Percentiles rank a stretch among this genome's conserved stretches.
These are phyloP conservation scores for Dactylorhiza incarnata DNA, from an alignment of 106 monocot species.

Conservation along the genomic window DNA sequence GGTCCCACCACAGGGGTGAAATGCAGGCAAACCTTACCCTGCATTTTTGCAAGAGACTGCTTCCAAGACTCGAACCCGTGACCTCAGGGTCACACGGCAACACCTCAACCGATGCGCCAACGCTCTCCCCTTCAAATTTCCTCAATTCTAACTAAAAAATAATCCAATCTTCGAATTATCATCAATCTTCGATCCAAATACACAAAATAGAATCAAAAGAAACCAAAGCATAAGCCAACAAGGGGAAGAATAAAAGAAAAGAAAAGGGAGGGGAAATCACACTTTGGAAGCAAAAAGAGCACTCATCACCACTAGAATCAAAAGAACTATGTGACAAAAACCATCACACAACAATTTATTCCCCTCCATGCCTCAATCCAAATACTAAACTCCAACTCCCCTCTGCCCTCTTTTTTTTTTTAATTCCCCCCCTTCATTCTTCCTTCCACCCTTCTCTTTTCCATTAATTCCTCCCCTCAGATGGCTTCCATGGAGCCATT, in stretches of 20 bases:
- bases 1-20: too few species aligned
- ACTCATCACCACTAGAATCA: background rate
- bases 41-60: too few species aligned
- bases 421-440: constrained; percentile 9
- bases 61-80: too few species aligned
- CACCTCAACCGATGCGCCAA: too few species aligned
- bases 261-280: background rate
- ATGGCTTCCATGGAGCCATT: constrained; percentile 16
- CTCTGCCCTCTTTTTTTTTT: constrained; percentile 6
- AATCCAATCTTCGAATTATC: too few species aligned
- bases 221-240: background rate
- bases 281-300: background rate
- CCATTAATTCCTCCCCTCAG: constrained; percentile 18
- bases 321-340: constrained; percentile 6
- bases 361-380: constrained; percentile 4
- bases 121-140: too few species aligned
- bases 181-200: too few species aligned
- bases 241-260: constrained; percentile 2
- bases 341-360: constrained; percentile 12
- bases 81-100: too few species aligned
- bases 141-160: too few species aligned
- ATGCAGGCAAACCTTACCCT: too few species aligned
- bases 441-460: constrained; percentile 2
- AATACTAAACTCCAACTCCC: constrained; percentile 9
- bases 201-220: background rate